Percentiles rank a stretch among this genome's conserved stretches.
These are phyloP conservation scores for Luzula sylvatica DNA, from an alignment of 176 grass and related monocot species.

Conservation along the genomic window DNA sequence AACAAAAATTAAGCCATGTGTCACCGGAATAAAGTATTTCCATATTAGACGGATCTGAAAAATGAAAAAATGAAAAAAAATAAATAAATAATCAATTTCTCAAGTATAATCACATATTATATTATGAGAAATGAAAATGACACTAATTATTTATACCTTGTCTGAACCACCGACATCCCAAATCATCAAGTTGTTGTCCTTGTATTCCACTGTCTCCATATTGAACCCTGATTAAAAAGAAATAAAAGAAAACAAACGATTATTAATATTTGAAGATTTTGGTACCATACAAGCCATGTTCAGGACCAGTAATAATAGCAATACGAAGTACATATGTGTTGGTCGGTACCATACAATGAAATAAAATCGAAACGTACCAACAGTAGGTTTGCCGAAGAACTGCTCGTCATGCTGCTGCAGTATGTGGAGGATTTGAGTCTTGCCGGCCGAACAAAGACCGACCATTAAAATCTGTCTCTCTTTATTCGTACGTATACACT, in stretches of 20 bases:
- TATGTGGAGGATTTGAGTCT: slow-evolving; percentile 23
- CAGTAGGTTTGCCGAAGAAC: slow-evolving; percentile 18
- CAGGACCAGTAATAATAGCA: no score
- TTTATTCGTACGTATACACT: slow-evolving; percentile 7
- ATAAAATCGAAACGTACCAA: slow-evolving; percentile 7
- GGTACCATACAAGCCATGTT: not conserved
- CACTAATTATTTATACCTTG: slow-evolving; percentile 1
- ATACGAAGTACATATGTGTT: no score
- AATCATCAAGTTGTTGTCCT: slow-evolving; percentile 23
- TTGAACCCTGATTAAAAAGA: slow-evolving; percentile 19
- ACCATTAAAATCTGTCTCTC: slow-evolving; percentile 26
- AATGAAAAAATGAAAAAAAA: no score
- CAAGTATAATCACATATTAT: no score
- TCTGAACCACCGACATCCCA: slow-evolving; percentile 27
- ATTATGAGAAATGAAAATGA: no score
- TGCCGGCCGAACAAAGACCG: slow-evolving; percentile 19
- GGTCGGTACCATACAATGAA: no score
- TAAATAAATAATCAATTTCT: no score
- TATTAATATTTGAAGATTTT: no score
- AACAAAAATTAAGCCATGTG: slow-evolving; percentile 18
- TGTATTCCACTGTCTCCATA: slow-evolving; percentile 27
- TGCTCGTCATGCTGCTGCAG: slow-evolving; percentile 22
- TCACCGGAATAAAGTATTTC: slow-evolving; percentile 15
- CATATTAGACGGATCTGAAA: slow-evolving; percentile 16
- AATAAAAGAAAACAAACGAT: not conserved